Evolutionary conservation across 495 filamentous ascomycete species (phyloP), one percentile per base, ranked within the genome.

Genomic region (Choiromyces venosus): DNA sequence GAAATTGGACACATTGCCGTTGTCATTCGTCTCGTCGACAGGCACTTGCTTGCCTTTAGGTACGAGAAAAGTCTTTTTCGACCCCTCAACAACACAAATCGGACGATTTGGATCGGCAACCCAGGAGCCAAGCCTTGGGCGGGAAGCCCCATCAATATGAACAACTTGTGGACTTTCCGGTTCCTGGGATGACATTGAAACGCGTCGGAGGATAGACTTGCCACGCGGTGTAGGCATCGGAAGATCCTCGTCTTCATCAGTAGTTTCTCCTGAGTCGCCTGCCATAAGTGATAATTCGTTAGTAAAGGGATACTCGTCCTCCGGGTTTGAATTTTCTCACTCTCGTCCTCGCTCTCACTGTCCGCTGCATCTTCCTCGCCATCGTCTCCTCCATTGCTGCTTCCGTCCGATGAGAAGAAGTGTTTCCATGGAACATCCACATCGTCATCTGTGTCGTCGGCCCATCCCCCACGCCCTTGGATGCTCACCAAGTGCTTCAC

Each of bases 201-300:
- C 79, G 25, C 79, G 79, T 29, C 76, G 79, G 65, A 81, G 73
- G 68, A 77, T 81, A 37, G 79, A 80, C 68, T 80, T 76, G 33
- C 73, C 73, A 33, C 71, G 71, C 16, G 79, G 79, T 56, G 76
- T 79, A 36, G 79, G 79, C 73, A 79, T 81, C 37, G 79, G 79
- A 44, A 81, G 79, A 61, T 81, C 74, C 16, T 81, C 79, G 68
- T 81, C 79, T 25, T 78, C 79, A 70, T 81, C 79, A 39, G 79
- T 81, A n/a, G 79, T 78, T 33, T 81, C 79, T 65, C 76, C 79
- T 25, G 72, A 71, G 56, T 73, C 74, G 56, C 70, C 78, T 76
- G 66, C 70, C 64, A 44, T 44, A 74, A 64, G 56, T 68, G 46
- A 56, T 36, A 42, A 42, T 65, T 36, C 10, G 61, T 77, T 66